Percentiles rank a stretch among this genome's conserved stretches.
Evolutionary conservation across 768 basidiomycete species (phyloP).

Genomic region (Russula compacta): DNA sequence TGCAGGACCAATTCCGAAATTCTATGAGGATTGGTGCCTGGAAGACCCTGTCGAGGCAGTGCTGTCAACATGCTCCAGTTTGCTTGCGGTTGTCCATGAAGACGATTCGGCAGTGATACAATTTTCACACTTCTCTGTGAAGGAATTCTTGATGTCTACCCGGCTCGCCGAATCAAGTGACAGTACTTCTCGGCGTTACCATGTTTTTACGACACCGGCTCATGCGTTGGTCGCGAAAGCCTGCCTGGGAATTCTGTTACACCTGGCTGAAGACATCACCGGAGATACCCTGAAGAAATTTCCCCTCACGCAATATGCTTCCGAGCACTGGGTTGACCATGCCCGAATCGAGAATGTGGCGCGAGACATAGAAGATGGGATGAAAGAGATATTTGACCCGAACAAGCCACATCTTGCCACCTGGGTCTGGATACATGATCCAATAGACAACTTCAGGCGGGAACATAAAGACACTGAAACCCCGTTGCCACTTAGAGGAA

Average conservation of each 20-base stretch:
- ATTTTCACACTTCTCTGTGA: not conserved
- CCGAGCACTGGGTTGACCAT: not conserved
- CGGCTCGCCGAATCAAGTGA: not conserved
- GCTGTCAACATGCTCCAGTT: not conserved
- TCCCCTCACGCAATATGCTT: not conserved
- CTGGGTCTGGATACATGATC: not conserved
- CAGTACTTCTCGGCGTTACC: not conserved
- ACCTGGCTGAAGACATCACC: not conserved
- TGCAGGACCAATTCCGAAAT: not conserved
- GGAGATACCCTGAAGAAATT: not conserved
- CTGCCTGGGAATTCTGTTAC: not conserved
- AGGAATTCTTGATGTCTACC: not conserved
- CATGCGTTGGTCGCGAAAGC: not conserved
- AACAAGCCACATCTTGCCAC: not conserved
- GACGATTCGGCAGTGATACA: not conserved
- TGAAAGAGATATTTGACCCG: not conserved
- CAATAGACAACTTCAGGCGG: not conserved
- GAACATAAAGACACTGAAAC: not conserved
- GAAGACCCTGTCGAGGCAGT: not conserved
- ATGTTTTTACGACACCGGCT: not conserved
- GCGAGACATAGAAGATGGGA: not conserved
- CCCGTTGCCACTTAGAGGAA: not conserved
- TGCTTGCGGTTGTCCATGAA: not conserved
- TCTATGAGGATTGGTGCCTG: not conserved
- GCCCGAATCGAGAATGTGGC: not conserved